phyloP scores from a whole-genome alignment of 345 rosid genomes.

The Camelina hispida region DNA sequence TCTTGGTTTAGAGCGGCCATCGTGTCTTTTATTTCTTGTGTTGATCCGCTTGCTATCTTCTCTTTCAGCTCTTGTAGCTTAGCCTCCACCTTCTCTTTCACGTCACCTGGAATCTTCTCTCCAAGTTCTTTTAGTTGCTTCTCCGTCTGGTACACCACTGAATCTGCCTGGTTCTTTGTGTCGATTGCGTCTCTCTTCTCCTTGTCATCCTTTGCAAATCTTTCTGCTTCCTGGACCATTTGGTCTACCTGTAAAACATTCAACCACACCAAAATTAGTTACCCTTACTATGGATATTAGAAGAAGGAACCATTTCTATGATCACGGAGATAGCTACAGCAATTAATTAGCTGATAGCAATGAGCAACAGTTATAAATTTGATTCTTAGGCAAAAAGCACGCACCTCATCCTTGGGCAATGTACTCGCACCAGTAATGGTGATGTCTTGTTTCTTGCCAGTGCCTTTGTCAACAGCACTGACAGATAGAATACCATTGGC shows the following conservation, averaged over 20 bases:
- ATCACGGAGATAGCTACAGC: not conserved
- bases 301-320: not conserved
- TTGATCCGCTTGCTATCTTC: slow-evolving; percentile 67
- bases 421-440: slow-evolving; percentile 97
- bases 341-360: not conserved
- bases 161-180: slow-evolving; percentile 98
- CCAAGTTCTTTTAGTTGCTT: slow-evolving; percentile 94
- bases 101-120: slow-evolving; percentile 83
- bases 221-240: slow-evolving; percentile 95
- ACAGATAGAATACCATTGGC: slow-evolving; percentile 96
- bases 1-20: slow-evolving; percentile 91
- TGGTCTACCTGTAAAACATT: slow-evolving; percentile 63
- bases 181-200: slow-evolving; percentile 96
- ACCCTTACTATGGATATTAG: not conserved
- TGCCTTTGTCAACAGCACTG: slow-evolving; percentile 84
- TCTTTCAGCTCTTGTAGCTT: slow-evolving; percentile 87
- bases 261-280: slow-evolving; percentile 16
- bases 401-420: slow-evolving; percentile 92
- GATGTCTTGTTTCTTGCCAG: slow-evolving; percentile 94
- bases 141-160: slow-evolving; percentile 90
- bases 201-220: slow-evolving; percentile 84
- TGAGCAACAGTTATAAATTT: not conserved
- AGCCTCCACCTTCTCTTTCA: slow-evolving; percentile 88
- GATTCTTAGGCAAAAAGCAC: not conserved
- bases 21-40: slow-evolving; percentile 80